Evolutionary conservation across 768 basidiomycete genomes (phyloP), one percentile per base, ranked within the genome.

Genomic region (Tricholoma flavovirens): DNA sequence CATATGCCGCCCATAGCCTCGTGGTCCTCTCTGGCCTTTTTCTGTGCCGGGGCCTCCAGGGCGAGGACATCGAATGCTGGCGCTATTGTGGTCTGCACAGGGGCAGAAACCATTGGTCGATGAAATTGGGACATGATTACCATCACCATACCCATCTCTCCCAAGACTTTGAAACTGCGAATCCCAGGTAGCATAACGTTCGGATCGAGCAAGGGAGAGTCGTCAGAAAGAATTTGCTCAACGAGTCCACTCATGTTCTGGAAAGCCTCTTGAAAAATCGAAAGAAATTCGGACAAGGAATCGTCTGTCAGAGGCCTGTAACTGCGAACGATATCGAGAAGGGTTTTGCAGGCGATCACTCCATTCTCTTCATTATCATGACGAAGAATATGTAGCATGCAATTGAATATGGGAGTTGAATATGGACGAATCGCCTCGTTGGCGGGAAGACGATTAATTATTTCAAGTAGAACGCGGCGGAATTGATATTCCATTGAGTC

Each of bases 291-390:
- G 35, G 82, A 72, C 48, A 93, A 77, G 51, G 83, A 78, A 8
- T 90, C 84, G 60, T 92, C 91, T 14, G 83, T 82, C 49, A 88
- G 73, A 9, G 80, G 71, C 63, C 88, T 83, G 67, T 88, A 90
- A 51, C 80, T 83, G 49, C 96, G 84, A 64, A 90, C 82, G 19
- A 94, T 78, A 72, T 99, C 96, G 56, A 93, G 87, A 65, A 97
- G 78, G 55, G 86, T 88, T 73, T 98, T 98, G 79, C 94, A 92
- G 54, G 88, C 89, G 2, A 86, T 80, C 30, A 88, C 80, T 2
- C 91, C 97, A 65, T 94, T 95, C 68, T 99, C 97, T 72, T 99
- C 97, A 67, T 97, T 98, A 74, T 99, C 97, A 61, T 82, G 75
- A 22, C 88, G 86, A 29, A 98, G 78, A 52, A 93, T 76, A 59